These are phyloP conservation scores for Crithidia acanthocephali DNA, from an alignment of 208 protist species.

Conservation along the genomic window DNA sequence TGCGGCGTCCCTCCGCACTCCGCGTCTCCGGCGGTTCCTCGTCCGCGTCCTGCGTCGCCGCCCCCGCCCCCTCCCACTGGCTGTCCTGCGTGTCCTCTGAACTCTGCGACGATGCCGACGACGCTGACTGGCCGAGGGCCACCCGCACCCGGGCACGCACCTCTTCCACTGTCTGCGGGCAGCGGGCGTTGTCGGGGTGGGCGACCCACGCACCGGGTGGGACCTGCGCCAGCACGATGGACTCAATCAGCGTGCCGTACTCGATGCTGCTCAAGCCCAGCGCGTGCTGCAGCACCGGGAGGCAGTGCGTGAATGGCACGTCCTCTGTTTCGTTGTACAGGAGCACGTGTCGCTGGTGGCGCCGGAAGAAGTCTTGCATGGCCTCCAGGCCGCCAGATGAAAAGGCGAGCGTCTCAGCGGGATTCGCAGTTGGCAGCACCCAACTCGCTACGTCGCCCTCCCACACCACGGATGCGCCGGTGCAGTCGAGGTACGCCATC, in stretches of 20 bases:
- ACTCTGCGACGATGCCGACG: background rate
- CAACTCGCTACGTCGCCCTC: slow-evolving; percentile 34
- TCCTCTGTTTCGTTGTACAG: slow-evolving; percentile 60
- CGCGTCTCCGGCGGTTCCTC: background rate
- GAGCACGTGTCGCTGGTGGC: slow-evolving; percentile 54
- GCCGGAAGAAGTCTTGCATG: slow-evolving; percentile 41
- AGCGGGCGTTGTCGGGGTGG: slow-evolving; percentile 18
- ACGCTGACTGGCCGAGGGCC: slow-evolving; percentile 2
- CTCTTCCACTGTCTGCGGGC: slow-evolving; percentile 30
- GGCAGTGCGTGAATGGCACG: slow-evolving; percentile 42
- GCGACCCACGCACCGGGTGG: slow-evolving; percentile 15
- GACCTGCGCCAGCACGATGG: slow-evolving; percentile 34
- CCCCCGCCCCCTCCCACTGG: background rate
- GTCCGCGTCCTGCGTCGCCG: background rate
- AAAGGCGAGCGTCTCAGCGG: background rate
- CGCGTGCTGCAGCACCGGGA: slow-evolving; percentile 39
- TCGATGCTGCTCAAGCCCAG: slow-evolving; percentile 56
- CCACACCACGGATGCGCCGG: slow-evolving; percentile 49
- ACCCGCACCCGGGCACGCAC: slow-evolving; percentile 23
- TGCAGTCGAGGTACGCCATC: slow-evolving; percentile 46
- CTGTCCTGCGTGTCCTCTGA: slow-evolving; percentile 14
- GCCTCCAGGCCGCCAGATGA: background rate
- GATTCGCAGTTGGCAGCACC: background rate
- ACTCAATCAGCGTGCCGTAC: slow-evolving; percentile 51
- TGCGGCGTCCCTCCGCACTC: slow-evolving; percentile 37